Conservation (phyloP, 768 basidiomycete species). For the Wakefieldia striispora region DNA sequence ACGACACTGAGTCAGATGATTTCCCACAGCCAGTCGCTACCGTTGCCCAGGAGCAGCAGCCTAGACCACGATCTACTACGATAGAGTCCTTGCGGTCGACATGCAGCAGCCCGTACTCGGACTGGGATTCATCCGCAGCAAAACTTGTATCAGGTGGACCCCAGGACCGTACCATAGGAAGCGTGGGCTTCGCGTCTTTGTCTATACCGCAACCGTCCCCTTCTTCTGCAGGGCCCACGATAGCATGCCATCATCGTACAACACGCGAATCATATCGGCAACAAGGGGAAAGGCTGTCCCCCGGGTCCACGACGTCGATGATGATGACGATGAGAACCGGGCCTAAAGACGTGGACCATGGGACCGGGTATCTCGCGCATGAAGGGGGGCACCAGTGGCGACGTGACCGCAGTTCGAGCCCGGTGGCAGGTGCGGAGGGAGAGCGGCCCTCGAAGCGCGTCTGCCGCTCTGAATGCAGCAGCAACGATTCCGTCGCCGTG, state of each 20-base stretch:
- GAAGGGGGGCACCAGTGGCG: background rate
- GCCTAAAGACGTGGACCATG: background rate
- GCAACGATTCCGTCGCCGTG: conserved; percentile 11
- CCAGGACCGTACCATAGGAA: conserved; percentile 13
- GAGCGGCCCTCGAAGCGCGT: conserved; percentile 30
- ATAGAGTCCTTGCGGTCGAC: conserved; percentile 3
- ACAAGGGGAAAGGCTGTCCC: background rate
- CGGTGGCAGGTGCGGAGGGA: conserved; percentile 15
- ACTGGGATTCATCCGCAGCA: background rate
- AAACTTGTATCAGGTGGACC: background rate
- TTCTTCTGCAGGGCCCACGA: background rate
- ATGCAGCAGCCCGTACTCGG: background rate
- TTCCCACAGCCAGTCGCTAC: conserved; percentile 8
- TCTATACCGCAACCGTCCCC: conserved; percentile 4
- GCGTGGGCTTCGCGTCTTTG: conserved; percentile 11
- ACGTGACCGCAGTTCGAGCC: conserved; percentile 14
- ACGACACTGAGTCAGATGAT: conserved; percentile 18
- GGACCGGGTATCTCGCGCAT: background rate
- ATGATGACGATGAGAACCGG: too few relatives aligned
- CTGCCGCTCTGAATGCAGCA: conserved; percentile 5
- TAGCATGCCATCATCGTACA: conserved; percentile 2
- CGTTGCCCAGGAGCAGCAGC: background rate
- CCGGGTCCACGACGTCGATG: conserved; percentile 3
- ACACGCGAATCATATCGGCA: conserved; percentile 13
- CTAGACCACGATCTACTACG: conserved; percentile 2